Percentiles rank a stretch among this genome's conserved stretches.
Evolutionary conservation across 495 filamentous ascomycete genomes (phyloP).

Genomic region (Hypoxylon fuscum): DNA sequence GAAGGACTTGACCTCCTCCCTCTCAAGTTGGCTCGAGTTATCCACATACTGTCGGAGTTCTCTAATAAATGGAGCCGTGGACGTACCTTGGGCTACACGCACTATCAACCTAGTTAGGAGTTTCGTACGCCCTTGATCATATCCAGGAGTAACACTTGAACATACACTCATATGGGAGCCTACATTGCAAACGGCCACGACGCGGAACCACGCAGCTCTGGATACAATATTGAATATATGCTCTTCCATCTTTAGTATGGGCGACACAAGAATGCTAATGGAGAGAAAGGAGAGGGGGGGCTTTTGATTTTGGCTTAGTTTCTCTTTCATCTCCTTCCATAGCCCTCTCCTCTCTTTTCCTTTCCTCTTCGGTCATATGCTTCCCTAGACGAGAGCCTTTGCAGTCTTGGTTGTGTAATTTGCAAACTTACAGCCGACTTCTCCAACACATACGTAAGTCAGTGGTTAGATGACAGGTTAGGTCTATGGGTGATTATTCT

Average conservation of each 20-base stretch:
- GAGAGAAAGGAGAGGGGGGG: no score
- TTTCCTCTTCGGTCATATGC: no score
- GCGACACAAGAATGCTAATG: no score
- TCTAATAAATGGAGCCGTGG: constrained; percentile 75
- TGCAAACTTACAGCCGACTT: neutral
- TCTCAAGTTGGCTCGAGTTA: constrained; percentile 74
- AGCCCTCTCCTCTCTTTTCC: no score
- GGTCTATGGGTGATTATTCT: no score
- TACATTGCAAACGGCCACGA: neutral
- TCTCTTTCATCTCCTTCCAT: no score
- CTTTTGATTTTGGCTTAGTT: no score
- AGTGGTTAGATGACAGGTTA: constrained; percentile 1
- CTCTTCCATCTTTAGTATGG: neutral
- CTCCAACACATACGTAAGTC: neutral
- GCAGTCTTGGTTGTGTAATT: neutral
- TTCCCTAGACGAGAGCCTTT: neutral
- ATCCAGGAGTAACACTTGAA: no score
- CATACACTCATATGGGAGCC: neutral
- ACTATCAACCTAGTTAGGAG: constrained; percentile 70
- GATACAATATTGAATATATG: constrained; percentile 50
- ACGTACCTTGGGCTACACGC: constrained; percentile 81
- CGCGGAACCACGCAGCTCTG: neutral
- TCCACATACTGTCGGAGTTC: constrained; percentile 81
- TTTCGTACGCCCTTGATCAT: no score
- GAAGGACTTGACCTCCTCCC: constrained; percentile 79